phyloP scores from a whole-genome alignment of 306 rosid genomes.

The Argentina anserina region DNA sequence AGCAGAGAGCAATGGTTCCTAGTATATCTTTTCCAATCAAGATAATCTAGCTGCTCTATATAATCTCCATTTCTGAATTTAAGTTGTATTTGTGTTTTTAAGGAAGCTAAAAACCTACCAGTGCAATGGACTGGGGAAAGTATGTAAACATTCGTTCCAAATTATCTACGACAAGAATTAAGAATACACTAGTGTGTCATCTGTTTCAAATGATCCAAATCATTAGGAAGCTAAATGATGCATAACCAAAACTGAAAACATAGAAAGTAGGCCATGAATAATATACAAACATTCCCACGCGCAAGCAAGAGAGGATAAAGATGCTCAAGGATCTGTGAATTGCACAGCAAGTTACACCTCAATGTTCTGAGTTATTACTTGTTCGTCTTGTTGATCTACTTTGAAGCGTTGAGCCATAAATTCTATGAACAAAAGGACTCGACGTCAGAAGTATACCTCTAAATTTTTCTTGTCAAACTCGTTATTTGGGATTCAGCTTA shows the following conservation, averaged over 20 bases:
- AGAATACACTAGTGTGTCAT: too few relatives aligned
- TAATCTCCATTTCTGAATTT: not conserved
- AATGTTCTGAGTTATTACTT: not conserved
- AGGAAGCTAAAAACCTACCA: not conserved
- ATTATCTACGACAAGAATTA: too few relatives aligned
- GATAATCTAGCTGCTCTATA: not conserved
- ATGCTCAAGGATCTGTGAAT: not conserved
- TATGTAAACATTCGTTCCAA: not conserved
- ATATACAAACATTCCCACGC: too few relatives aligned
- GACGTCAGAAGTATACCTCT: too few relatives aligned
- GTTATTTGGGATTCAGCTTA: not conserved
- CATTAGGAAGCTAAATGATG: too few relatives aligned
- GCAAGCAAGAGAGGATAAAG: too few relatives aligned
- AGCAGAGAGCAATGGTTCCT: not conserved
- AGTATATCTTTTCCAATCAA: not conserved
- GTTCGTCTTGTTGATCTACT: not conserved
- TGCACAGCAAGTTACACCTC: not conserved
- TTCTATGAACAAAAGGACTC: not conserved
- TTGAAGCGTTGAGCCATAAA: not conserved
- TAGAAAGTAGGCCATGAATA: too few relatives aligned
- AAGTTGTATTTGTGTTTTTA: not conserved
- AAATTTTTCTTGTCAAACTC: not conserved
- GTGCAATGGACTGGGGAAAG: not conserved
- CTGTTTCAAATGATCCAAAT: too few relatives aligned
- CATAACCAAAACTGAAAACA: too few relatives aligned